phyloP scores from a whole-genome alignment of 129 eudicot genomes.

The Pulicaria dysenterica region DNA sequence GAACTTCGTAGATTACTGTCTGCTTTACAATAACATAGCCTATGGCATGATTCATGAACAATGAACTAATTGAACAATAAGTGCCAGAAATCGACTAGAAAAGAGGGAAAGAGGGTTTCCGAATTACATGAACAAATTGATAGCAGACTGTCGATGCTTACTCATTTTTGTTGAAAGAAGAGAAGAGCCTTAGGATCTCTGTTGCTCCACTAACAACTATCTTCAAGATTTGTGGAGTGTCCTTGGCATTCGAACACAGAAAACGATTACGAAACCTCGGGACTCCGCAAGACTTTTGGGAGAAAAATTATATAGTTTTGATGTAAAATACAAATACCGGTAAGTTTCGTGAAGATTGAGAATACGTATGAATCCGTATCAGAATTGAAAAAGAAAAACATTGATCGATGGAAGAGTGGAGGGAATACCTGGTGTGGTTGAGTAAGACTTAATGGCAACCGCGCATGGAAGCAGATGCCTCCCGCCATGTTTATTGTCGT shows the following conservation, averaged over 20 bases:
- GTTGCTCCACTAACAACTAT: constrained; percentile 75
- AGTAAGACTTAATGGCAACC: constrained; percentile 21
- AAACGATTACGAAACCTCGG: constrained; percentile 33
- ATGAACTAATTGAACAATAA: neutral
- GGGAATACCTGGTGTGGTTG: constrained; percentile 20
- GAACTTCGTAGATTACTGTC: neutral
- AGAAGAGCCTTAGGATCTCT: constrained; percentile 73
- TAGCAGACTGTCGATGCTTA: neutral
- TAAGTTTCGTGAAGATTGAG: neutral
- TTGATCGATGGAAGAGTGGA: neutral
- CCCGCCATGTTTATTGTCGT: constrained; percentile 35
- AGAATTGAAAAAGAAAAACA: neutral
- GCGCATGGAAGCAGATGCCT: constrained; percentile 28
- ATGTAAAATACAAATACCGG: neutral
- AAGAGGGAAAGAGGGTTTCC: neutral
- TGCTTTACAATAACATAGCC: constrained; percentile 11
- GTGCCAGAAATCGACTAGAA: too few species aligned
- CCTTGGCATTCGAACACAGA: constrained; percentile 44
- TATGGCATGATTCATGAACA: neutral
- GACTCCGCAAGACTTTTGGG: constrained; percentile 33
- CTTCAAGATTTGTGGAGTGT: constrained; percentile 62
- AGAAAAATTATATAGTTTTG: neutral
- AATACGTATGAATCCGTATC: neutral
- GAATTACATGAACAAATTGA: neutral
- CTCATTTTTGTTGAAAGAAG: constrained; percentile 40